Percentiles rank a stretch among this genome's conserved stretches.
These are phyloP conservation scores for Candida koratica DNA, from an alignment of 805 yeast genomes.

Conservation along the genomic window DNA sequence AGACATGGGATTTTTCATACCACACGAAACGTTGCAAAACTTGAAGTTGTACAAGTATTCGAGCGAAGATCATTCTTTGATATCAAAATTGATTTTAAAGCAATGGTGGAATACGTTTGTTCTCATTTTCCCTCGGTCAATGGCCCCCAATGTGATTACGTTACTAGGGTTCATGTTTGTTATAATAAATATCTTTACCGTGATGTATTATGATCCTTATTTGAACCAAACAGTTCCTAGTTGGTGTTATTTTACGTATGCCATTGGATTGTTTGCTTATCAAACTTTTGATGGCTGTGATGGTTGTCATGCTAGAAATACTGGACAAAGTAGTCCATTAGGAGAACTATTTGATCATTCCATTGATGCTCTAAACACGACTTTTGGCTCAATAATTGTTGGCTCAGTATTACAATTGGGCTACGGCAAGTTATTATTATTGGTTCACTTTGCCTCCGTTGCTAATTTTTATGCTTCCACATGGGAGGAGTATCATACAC, in stretches of 20 bases:
- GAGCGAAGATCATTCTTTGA: slow-evolving; percentile 75
- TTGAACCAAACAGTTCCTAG: slow-evolving; percentile 58
- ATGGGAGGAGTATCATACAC: slow-evolving; percentile 95
- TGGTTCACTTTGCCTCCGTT: slow-evolving; percentile 69
- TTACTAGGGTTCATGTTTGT: slow-evolving; percentile 74
- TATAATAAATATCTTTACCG: slow-evolving; percentile 56
- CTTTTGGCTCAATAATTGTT: slow-evolving; percentile 70
- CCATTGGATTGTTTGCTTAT: slow-evolving; percentile 79
- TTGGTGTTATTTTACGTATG: slow-evolving; percentile 76
- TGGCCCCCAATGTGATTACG: slow-evolving; percentile 94
- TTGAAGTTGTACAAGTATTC: slow-evolving; percentile 61
- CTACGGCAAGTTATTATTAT: slow-evolving; percentile 52
- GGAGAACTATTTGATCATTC: slow-evolving; percentile 96
- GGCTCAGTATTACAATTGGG: slow-evolving; percentile 78
- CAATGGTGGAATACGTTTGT: slow-evolving; percentile 80
- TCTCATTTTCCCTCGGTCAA: slow-evolving; percentile 69
- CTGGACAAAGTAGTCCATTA: slow-evolving; percentile 91
- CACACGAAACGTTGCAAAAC: slow-evolving; percentile 47
- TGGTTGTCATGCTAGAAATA: slow-evolving; percentile 91
- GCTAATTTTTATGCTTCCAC: slow-evolving; percentile 85
- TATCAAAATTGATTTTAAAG: slow-evolving; percentile 71
- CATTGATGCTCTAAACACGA: slow-evolving; percentile 67
- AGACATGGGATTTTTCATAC: slow-evolving; percentile 64
- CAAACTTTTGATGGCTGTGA: slow-evolving; percentile 97
- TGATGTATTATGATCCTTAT: slow-evolving; percentile 69